phyloP scores from a whole-genome alignment of 371 early-diverging fungal species.

The Mortierella sp. region DNA sequence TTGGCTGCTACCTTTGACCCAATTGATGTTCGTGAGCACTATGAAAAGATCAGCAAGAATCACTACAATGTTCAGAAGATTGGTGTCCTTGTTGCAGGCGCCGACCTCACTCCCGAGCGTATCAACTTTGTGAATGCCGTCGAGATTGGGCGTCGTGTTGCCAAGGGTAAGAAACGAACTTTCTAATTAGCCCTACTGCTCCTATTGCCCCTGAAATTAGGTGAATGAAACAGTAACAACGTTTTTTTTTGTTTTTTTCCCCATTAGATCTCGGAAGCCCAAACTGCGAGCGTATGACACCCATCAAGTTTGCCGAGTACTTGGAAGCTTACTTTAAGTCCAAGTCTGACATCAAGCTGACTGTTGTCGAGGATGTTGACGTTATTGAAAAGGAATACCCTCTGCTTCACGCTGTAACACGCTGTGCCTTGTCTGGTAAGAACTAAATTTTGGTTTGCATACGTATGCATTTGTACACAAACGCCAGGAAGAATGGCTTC shows the following conservation, averaged over 20 bases:
- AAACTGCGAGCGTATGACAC: slow-evolving; percentile 91
- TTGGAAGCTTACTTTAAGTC: slow-evolving; percentile 69
- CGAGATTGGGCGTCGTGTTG: slow-evolving; percentile 81
- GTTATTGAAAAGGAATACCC: slow-evolving; percentile 85
- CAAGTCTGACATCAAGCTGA: slow-evolving; percentile 67
- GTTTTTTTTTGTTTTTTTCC: neutral
- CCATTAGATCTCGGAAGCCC: slow-evolving; percentile 81
- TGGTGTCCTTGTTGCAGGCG: slow-evolving; percentile 59
- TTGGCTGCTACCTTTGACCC: slow-evolving; percentile 82
- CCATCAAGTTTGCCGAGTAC: slow-evolving; percentile 79
- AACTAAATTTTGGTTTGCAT: neutral
- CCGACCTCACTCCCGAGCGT: slow-evolving; percentile 51
- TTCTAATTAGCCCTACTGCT: neutral
- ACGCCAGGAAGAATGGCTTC: neutral
- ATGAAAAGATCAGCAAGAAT: slow-evolving; percentile 56
- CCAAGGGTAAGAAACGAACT: slow-evolving; percentile 61
- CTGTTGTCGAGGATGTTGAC: slow-evolving; percentile 76
- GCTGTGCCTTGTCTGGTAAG: slow-evolving; percentile 78
- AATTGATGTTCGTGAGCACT: slow-evolving; percentile 85
- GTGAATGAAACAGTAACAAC: neutral
- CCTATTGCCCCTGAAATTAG: neutral
- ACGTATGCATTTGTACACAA: neutral
- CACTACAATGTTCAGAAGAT: slow-evolving; percentile 66
- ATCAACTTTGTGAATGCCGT: slow-evolving; percentile 73
- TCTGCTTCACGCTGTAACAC: slow-evolving; percentile 84